A percentile compares a stretch with the other conserved stretches of the same genome.
Conservation (phyloP, 306 rosid species). For the Spatholobus suberectus region DNA sequence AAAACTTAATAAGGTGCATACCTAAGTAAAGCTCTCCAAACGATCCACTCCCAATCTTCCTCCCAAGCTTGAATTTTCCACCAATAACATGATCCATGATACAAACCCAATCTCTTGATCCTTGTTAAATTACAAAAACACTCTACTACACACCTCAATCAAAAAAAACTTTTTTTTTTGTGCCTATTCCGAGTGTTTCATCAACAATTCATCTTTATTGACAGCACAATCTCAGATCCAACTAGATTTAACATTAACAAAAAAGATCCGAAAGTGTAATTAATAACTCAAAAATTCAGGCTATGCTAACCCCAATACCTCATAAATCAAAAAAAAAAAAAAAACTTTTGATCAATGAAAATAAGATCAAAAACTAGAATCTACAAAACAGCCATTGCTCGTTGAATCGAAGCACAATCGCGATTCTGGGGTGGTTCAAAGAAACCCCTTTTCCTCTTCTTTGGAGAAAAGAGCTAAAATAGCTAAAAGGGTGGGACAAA, state of each 20-base stretch:
- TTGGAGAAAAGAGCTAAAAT: slow-evolving; percentile 4
- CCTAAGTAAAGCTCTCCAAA: slow-evolving; percentile 97
- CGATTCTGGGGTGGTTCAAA: slow-evolving; percentile 41
- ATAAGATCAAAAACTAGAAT: slow-evolving; percentile 42
- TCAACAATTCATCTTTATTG: slow-evolving; percentile 36
- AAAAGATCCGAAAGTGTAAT: slow-evolving; percentile 48
- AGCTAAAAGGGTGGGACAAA: slow-evolving; percentile 2
- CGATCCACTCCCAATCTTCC: slow-evolving; percentile 97
- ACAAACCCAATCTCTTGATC: slow-evolving; percentile 50
- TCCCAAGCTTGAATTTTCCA: slow-evolving; percentile 93
- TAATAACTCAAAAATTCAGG: slow-evolving; percentile 36
- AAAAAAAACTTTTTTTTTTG: not conserved
- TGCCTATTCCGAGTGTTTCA: slow-evolving; percentile 37
- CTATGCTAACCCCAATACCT: slow-evolving; percentile 16
- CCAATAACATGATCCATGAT: slow-evolving; percentile 93
- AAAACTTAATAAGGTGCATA: slow-evolving; percentile 44
- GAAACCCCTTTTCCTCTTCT: slow-evolving; percentile 38
- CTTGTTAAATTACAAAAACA: slow-evolving; percentile 44
- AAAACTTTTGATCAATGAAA: slow-evolving; percentile 32
- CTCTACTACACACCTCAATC: slow-evolving; percentile 41
- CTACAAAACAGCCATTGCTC: slow-evolving; percentile 33
- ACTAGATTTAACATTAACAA: slow-evolving; percentile 33
- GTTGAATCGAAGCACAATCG: slow-evolving; percentile 42
- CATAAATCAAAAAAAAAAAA: not conserved
- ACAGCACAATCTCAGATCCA: slow-evolving; percentile 68